phyloP scores from a whole-genome alignment of 306 rosid species.

The Inga oerstediana region DNA sequence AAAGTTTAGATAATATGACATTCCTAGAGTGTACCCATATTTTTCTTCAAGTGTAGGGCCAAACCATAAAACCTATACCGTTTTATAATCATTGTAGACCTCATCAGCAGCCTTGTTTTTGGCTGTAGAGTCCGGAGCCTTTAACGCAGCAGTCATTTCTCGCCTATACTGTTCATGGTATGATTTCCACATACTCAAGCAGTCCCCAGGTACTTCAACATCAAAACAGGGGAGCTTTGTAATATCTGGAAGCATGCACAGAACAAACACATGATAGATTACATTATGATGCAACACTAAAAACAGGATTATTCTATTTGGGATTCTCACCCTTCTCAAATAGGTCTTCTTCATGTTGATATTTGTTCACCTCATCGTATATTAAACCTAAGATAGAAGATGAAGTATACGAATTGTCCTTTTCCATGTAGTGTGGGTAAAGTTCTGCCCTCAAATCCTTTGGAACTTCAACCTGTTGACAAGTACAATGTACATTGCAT shows the following conservation, averaged over 20 bases:
- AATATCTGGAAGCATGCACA: slow-evolving; percentile 48
- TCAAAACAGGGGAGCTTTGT: slow-evolving; percentile 59
- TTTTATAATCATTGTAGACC: slow-evolving; percentile 47
- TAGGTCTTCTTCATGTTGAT: slow-evolving; percentile 40
- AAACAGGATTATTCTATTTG: not conserved
- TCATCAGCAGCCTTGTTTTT: slow-evolving; percentile 43
- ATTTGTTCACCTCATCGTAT: slow-evolving; percentile 51
- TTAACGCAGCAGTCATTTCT: slow-evolving; percentile 46
- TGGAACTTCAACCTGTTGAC: slow-evolving; percentile 59
- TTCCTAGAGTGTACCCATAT: no score
- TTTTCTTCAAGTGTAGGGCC: no score
- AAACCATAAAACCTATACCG: slow-evolving; percentile 37
- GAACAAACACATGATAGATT: not conserved
- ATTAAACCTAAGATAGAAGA: slow-evolving; percentile 70
- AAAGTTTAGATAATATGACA: no score
- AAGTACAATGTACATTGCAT: slow-evolving; percentile 5
- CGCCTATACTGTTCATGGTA: slow-evolving; percentile 36
- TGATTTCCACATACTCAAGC: slow-evolving; percentile 44
- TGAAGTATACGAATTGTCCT: slow-evolving; percentile 46
- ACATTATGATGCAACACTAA: not conserved
- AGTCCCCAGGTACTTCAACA: slow-evolving; percentile 46
- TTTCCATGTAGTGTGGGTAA: slow-evolving; percentile 78
- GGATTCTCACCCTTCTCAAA: slow-evolving; percentile 45
- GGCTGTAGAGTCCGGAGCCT: not conserved
- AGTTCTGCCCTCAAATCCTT: slow-evolving; percentile 36